Conservation (phyloP, 1,284 basidiomycete genomes). For the Boletellus deceptivus region DNA sequence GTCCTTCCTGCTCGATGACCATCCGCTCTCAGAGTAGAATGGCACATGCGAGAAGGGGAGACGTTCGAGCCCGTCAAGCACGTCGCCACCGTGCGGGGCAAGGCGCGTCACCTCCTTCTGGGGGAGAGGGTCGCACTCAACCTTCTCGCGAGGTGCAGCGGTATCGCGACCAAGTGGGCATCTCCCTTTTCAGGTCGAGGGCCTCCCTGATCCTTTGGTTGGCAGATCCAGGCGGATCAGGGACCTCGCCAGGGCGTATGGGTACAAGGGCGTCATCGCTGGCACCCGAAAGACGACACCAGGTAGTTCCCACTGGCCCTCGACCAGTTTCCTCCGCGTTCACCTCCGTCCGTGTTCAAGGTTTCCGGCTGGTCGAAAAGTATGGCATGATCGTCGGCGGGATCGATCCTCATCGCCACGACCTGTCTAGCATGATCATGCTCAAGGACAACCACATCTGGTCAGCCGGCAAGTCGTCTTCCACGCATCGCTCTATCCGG, state of each 20-base stretch:
- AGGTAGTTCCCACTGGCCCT: constrained; percentile 43
- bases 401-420: constrained; percentile 95
- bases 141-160: constrained; percentile 91
- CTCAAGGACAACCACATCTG: constrained; percentile 99
- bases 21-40: constrained; percentile 69
- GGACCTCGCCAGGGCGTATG: constrained; percentile 75
- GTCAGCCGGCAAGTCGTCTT: constrained; percentile 71
- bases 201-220: constrained; percentile 5
- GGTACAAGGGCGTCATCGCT: constrained; percentile 88
- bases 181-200: not conserved
- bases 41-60: constrained; percentile 87
- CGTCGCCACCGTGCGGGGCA: constrained; percentile 90
- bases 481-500: not conserved
- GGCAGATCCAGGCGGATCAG: constrained; percentile 77
- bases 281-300: constrained; percentile 98
- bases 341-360: constrained; percentile 35
- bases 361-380: constrained; percentile 96
- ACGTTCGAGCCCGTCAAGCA: constrained; percentile 79
- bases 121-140: constrained; percentile 96
- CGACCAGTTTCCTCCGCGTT: not conserved
- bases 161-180: constrained; percentile 89
- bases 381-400: constrained; percentile 99
- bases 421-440: constrained; percentile 99
- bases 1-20: not conserved
- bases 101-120: constrained; percentile 85